Conservation (phyloP, 2,329 filamentous ascomycete species). For the Cladobotryum mycophilum region DNA sequence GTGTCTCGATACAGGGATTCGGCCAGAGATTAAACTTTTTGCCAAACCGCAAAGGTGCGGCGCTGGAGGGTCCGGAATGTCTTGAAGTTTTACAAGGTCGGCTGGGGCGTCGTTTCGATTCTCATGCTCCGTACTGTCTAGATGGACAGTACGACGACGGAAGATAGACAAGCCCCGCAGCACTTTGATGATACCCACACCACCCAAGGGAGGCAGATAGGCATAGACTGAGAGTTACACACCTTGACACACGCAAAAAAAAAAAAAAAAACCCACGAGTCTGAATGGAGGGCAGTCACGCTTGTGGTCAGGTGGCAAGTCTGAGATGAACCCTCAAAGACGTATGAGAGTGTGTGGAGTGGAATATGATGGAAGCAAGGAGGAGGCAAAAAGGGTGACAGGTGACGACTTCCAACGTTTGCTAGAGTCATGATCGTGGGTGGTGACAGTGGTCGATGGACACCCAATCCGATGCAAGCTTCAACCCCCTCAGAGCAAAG, state of each 20-base stretch:
- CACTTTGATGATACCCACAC: too few relatives aligned
- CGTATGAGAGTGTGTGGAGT: not conserved
- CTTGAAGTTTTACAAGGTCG: too few relatives aligned
- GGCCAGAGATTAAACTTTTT: not conserved
- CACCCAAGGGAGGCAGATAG: too few relatives aligned
- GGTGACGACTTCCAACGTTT: not conserved
- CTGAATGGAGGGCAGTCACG: too few relatives aligned
- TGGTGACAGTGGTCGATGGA: constrained; percentile 4
- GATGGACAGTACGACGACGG: too few relatives aligned
- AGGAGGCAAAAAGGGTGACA: constrained; percentile 8
- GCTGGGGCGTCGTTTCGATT: too few relatives aligned
- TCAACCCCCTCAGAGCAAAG: constrained; percentile 9
- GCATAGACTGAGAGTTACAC: too few relatives aligned
- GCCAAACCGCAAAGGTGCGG: not conserved
- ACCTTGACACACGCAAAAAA: not conserved
- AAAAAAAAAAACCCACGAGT: too few relatives aligned
- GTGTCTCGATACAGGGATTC: not conserved
- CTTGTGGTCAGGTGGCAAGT: not conserved
- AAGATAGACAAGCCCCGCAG: too few relatives aligned
- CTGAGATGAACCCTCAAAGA: not conserved
- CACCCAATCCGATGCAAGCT: constrained; percentile 7
- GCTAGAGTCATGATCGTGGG: not conserved
- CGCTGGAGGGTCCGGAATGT: constrained; percentile 2
- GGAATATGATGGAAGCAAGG: not conserved
- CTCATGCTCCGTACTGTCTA: too few relatives aligned